Percentiles rank a stretch among this genome's conserved stretches.
Evolutionary conservation across 805 yeast species (phyloP).

Genomic region (Candida maris): DNA sequence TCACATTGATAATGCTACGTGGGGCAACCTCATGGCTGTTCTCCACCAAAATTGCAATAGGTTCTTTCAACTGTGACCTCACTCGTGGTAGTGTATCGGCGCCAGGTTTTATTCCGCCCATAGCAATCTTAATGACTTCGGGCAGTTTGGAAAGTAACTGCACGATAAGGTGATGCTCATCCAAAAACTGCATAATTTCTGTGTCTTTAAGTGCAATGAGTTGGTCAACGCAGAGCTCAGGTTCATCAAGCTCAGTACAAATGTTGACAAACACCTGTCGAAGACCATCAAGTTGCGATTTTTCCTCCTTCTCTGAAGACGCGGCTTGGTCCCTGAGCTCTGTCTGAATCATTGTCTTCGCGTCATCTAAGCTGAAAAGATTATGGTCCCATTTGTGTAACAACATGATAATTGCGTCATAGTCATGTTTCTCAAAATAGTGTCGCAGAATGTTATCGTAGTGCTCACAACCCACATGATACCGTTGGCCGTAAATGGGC

Average conservation of each 20-base stretch:
- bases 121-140: conserved; percentile 39
- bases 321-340: conserved; percentile 33
- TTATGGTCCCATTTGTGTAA: conserved; percentile 55
- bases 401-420: conserved; percentile 37
- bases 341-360: conserved; percentile 47
- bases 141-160: conserved; percentile 49
- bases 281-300: conserved; percentile 17
- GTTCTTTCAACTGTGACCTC: conserved; percentile 36
- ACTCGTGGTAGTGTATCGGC: conserved; percentile 41
- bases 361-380: conserved; percentile 43
- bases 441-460: conserved; percentile 48
- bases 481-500: conserved; percentile 21
- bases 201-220: conserved; percentile 54
- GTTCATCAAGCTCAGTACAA: conserved; percentile 55
- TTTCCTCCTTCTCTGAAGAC: conserved; percentile 1
- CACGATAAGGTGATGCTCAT: conserved; percentile 58
- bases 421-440: conserved; percentile 38
- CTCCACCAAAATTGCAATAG: conserved; percentile 54
- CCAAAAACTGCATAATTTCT: conserved; percentile 52
- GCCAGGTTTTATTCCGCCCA: conserved; percentile 11
- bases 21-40: conserved; percentile 67
- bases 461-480: conserved; percentile 32
- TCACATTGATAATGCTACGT: conserved; percentile 41
- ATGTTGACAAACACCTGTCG: conserved; percentile 48
- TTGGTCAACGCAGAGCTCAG: conserved; percentile 61